phyloP scores from a whole-genome alignment of 306 rosid species.

The Gleditsia sinensis region DNA sequence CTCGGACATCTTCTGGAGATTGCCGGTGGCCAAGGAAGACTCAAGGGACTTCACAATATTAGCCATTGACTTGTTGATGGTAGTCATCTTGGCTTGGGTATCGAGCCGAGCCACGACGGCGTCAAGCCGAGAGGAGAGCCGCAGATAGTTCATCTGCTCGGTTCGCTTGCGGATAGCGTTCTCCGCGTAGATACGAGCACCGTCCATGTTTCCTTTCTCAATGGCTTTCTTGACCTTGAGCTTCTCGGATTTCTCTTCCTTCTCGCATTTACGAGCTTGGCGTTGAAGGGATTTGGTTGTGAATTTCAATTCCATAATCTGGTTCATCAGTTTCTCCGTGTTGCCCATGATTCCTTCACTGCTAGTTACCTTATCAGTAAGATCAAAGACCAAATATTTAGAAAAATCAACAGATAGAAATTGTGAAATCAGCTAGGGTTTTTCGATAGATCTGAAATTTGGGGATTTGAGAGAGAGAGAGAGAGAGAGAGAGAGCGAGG shows the following conservation, averaged over 20 bases:
- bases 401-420: not conserved
- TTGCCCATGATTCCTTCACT: constrained; percentile 64
- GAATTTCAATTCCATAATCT: constrained; percentile 96
- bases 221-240: constrained; percentile 92
- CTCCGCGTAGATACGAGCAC: constrained; percentile 95
- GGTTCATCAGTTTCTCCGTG: constrained; percentile 88
- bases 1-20: constrained; percentile 96
- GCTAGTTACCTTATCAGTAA: not conserved
- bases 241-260: constrained; percentile 92
- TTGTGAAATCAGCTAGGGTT: constrained; percentile 9
- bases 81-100: constrained; percentile 94
- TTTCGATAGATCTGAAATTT: not conserved
- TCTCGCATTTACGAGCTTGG: constrained; percentile 85
- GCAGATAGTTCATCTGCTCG: constrained; percentile 97
- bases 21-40: constrained; percentile 70
- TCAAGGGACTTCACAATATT: constrained; percentile 89
- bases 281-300: constrained; percentile 93
- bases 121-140: constrained; percentile 84
- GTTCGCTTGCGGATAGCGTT: constrained; percentile 89
- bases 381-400: not conserved
- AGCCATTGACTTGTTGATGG: constrained; percentile 88
- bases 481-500: no score
- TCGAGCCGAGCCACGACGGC: constrained; percentile 97
- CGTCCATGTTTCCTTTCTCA: constrained; percentile 94
- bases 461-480: constrained; percentile 9